These are phyloP conservation scores for Chytriomyces hyalinus DNA, from an alignment of 192 early-diverging fungal genomes.

Conservation along the genomic window DNA sequence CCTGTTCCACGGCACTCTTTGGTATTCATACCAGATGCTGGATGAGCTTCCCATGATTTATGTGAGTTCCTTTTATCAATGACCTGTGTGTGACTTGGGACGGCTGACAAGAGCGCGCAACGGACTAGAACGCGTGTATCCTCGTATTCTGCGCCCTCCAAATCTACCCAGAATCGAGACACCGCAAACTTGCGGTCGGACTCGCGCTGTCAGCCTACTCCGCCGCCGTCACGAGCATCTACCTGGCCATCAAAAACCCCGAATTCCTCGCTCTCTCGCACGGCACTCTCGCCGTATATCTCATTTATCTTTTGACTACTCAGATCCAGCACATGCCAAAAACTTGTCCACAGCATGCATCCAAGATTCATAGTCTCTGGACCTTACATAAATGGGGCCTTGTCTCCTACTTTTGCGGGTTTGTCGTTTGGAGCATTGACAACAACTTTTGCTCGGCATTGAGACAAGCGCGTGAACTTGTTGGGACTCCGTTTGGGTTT, in stretches of 20 bases:
- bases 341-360: neutral
- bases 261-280: conserved; percentile 63
- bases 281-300: conserved; percentile 25
- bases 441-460: conserved; percentile 15
- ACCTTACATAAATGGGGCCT: neutral
- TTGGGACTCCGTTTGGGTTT: conserved; percentile 26
- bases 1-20: conserved; percentile 79
- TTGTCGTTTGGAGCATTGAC: conserved; percentile 18
- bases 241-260: conserved; percentile 68
- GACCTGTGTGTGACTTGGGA: neutral
- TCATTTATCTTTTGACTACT: conserved; percentile 23
- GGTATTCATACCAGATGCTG: conserved; percentile 40
- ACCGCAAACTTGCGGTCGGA: neutral
- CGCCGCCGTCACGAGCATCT: conserved; percentile 45
- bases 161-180: conserved; percentile 1
- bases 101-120: neutral
- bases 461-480: neutral
- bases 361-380: neutral
- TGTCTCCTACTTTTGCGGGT: neutral
- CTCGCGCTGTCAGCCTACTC: conserved; percentile 7
- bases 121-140: conserved; percentile 23
- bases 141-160: conserved; percentile 42
- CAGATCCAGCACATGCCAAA: conserved; percentile 34
- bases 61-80: conserved; percentile 4
- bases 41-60: conserved; percentile 79